Evolutionary conservation across 2,329 filamentous ascomycete species (phyloP).

Genomic region (Atkinsonella hypoxylon): DNA sequence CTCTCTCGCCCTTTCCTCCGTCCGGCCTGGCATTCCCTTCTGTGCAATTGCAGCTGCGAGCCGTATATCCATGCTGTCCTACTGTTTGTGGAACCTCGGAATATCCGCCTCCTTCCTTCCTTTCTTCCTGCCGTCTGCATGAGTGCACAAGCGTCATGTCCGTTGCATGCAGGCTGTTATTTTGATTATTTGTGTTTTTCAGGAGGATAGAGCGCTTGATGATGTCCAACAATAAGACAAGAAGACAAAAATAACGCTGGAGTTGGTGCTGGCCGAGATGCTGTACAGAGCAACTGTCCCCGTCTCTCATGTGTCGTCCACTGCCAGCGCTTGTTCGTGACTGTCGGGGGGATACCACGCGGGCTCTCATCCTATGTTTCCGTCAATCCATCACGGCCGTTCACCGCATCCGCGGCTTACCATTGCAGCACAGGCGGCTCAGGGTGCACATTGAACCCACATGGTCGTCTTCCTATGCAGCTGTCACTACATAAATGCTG

Average conservation of each 20-base stretch:
- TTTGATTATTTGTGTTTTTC: neutral
- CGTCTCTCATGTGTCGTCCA: no score
- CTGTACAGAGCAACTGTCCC: no score
- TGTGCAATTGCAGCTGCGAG: neutral
- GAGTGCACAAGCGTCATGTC: neutral
- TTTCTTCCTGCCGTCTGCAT: neutral
- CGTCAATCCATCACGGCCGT: neutral
- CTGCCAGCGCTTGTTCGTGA: no score
- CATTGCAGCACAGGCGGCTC: neutral
- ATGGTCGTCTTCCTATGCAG: neutral
- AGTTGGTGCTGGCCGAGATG: no score
- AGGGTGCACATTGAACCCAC: constrained; percentile 1
- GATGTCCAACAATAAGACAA: no score
- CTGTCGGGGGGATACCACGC: neutral
- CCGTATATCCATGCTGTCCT: neutral
- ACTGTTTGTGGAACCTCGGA: neutral
- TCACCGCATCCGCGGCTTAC: constrained; percentile 2
- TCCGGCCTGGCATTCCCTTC: neutral
- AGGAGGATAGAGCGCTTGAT: neutral
- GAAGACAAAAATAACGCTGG: no score
- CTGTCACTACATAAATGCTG: neutral
- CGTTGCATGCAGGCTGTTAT: neutral
- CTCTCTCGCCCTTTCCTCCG: neutral
- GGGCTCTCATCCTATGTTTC: neutral
- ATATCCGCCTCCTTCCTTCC: neutral